Evolutionary conservation across 139 green algal genomes (phyloP).

Genomic region (Desmodesmus armatus): DNA sequence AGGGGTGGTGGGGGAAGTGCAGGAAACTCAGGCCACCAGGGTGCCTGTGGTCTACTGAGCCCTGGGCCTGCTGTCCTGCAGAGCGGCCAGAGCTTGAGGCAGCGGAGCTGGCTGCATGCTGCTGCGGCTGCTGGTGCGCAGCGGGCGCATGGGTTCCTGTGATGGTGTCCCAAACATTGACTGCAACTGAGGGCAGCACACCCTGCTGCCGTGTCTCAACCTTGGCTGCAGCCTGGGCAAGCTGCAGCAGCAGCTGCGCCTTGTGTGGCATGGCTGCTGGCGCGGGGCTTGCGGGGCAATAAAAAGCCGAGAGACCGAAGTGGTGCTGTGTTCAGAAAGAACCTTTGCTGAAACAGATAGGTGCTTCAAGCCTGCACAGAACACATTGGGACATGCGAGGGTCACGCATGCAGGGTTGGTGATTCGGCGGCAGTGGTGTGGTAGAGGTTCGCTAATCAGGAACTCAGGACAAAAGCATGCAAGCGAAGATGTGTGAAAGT

Average conservation of each 20-base stretch:
- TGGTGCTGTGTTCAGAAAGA: too few relatives aligned
- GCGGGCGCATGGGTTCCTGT: slow-evolving; percentile 3
- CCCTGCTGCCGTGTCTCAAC: slow-evolving; percentile 25
- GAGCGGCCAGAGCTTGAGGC: not conserved
- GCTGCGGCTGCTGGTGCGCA: slow-evolving; percentile 8
- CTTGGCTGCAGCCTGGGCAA: slow-evolving; percentile 35
- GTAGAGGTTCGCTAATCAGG: too few relatives aligned
- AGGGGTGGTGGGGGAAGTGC: not conserved
- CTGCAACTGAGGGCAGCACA: slow-evolving; percentile 32
- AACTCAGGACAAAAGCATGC: too few relatives aligned
- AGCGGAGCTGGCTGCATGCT: not conserved
- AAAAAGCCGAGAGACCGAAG: too few relatives aligned
- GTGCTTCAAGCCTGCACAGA: too few relatives aligned
- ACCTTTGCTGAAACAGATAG: too few relatives aligned
- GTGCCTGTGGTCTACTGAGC: not conserved
- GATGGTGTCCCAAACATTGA: slow-evolving; percentile 43
- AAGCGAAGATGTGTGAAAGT: too few relatives aligned
- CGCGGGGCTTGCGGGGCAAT: too few relatives aligned
- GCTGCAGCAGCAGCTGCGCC: slow-evolving; percentile 33
- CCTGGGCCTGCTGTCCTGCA: not conserved
- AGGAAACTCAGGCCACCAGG: slow-evolving; percentile 7
- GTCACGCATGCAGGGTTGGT: too few relatives aligned
- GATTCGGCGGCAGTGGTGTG: too few relatives aligned
- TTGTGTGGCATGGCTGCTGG: slow-evolving; percentile 48
- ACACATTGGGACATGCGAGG: too few relatives aligned